Percentiles rank a stretch among this genome's conserved stretches.
Evolutionary conservation across 1,139 yeast species (phyloP).

Genomic region (Suhomyces guaymorum): DNA sequence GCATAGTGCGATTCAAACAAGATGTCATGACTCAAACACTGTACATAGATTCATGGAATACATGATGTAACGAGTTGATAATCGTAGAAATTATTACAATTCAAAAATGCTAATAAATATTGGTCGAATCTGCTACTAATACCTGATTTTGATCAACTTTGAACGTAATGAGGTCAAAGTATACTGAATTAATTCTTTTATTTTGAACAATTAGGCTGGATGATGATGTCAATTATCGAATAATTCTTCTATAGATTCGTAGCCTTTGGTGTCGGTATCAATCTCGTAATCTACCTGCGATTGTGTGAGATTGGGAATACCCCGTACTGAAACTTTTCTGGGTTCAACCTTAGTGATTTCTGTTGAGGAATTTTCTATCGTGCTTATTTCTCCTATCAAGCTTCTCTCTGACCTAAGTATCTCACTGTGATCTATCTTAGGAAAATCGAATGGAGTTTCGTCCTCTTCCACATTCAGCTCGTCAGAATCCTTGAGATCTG

Average conservation of each 20-base stretch:
- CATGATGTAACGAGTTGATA: conserved; percentile 20
- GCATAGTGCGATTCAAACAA: conserved; percentile 67
- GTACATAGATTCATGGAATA: conserved; percentile 44
- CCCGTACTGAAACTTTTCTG: conserved; percentile 3
- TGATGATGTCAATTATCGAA: conserved; percentile 11
- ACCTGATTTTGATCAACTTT: no score
- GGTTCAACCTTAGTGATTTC: neutral
- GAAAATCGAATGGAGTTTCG: conserved; percentile 7
- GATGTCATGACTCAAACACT: conserved; percentile 53
- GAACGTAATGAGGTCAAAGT: no score
- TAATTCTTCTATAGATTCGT: conserved; percentile 26
- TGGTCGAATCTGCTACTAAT: no score
- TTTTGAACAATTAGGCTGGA: neutral
- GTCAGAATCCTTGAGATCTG: conserved; percentile 3
- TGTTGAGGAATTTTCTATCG: no score
- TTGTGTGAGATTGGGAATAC: conserved; percentile 5
- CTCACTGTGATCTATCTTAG: conserved; percentile 4
- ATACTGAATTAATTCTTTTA: no score
- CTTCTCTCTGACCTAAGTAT: neutral
- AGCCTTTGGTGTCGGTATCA: conserved; percentile 14
- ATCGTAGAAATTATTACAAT: no score
- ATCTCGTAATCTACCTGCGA: conserved; percentile 10
- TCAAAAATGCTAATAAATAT: no score
- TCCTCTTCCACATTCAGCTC: neutral
- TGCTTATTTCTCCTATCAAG: no score